Base-by-base conservation (phyloP, 2,329 filamentous ascomycete genomes). In the Calycina herbarum region DNA sequence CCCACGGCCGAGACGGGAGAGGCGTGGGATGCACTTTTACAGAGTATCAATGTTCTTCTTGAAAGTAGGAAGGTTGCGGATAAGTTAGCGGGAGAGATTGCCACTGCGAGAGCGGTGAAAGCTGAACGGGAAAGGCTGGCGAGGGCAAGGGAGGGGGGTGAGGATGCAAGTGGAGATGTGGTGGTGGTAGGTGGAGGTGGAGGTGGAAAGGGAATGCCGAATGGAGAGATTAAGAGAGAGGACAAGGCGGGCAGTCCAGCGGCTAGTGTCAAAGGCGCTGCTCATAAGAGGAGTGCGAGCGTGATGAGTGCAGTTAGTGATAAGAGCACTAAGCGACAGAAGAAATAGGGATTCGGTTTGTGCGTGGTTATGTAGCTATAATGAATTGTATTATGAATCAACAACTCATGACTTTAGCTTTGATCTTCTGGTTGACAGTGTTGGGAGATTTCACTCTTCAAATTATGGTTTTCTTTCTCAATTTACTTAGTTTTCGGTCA, bases 251-350 rank as follows among this genome's bases (percentile, higher is more conserved):
- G 64, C 3, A 59, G 91, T 75, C 90, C 92, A 42, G 77, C 94
- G 57, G 93, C 90, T 74, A 77, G 94, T 58, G 93, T 89, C 74
- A 81, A 82, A 17, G 79, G 79, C 7, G 92, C 89, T 73, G 87
- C 38, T 65, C 89, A 90, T 69, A 96, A 96, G 80, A 85, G 93
- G 66, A 95, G 92, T 75, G 92, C 92, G 1, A 96, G 92, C 76
- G 91, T 93, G 38, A 77, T 96, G 62, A 94, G 91, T 76, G 81
- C 82, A 17, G 80, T 80, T 5, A 93, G 90, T 75, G 89, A 92
- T 64, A 83, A 83, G 75, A 82, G 80, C 70, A 74, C 75, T 7
- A 85, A 84, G 74, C 78, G 81, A 62, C 80, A 82, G 73, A 81
- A 78, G 72, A 82, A 81, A 65, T 78, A 72, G 35, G 51, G 24